phyloP scores from a whole-genome alignment of 805 yeast species.

The Tetrapisispora namnaoensis region DNA sequence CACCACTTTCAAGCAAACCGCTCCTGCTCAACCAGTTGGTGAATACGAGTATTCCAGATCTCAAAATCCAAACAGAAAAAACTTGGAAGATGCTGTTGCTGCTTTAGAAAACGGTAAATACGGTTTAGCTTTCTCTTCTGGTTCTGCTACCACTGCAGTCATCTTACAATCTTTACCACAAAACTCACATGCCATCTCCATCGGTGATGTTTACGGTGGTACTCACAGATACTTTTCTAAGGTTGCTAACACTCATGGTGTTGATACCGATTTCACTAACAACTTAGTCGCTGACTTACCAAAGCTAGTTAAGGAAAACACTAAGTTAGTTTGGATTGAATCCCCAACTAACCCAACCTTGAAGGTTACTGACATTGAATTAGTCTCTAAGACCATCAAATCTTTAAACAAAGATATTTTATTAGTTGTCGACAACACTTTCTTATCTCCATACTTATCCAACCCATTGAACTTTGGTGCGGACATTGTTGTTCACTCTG shows the following conservation, averaged over 20 bases:
- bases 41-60: conserved; percentile 77
- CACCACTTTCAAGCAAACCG: conserved; percentile 74
- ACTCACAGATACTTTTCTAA: conserved; percentile 84
- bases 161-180: conserved; percentile 63
- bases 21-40: conserved; percentile 72
- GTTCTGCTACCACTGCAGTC: conserved; percentile 75
- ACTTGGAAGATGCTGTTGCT: conserved; percentile 71
- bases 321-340: conserved; percentile 78
- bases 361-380: conserved; percentile 62
- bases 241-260: conserved; percentile 75
- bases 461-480: conserved; percentile 80
- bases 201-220: conserved; percentile 87
- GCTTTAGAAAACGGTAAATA: conserved; percentile 65
- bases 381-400: conserved; percentile 48
- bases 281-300: conserved; percentile 53
- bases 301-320: conserved; percentile 45
- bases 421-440: conserved; percentile 81
- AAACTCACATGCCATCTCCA: conserved; percentile 64
- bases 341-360: conserved; percentile 85
- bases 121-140: conserved; percentile 75
- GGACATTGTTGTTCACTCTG: conserved; percentile 80
- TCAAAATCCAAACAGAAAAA: conserved; percentile 77
- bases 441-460: conserved; percentile 77
- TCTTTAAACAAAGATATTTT: conserved; percentile 42
- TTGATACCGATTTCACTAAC: conserved; percentile 55